phyloP scores from a whole-genome alignment of 257 asterid genomes.

The Solanum chmielewskii region DNA sequence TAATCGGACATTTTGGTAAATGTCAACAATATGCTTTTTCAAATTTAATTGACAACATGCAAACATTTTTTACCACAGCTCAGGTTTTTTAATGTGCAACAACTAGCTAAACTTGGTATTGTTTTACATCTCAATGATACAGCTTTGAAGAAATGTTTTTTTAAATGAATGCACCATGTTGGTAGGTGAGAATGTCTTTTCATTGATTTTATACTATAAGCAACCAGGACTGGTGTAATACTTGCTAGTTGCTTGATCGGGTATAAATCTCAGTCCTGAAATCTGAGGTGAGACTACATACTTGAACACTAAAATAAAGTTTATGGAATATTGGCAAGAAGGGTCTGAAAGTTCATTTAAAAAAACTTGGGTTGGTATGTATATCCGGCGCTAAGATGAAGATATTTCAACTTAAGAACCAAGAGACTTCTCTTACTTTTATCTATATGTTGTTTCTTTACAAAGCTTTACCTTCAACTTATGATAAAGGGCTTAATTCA shows the following conservation, averaged over 20 bases:
- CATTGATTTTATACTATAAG: background rate
- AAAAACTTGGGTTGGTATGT: background rate
- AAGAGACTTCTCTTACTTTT: background rate
- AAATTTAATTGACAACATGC: background rate
- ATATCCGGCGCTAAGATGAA: background rate
- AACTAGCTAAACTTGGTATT: background rate
- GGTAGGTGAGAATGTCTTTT: background rate
- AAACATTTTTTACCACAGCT: background rate
- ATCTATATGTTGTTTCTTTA: background rate
- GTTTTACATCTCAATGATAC: background rate
- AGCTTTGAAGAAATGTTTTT: background rate
- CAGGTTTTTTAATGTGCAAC: background rate
- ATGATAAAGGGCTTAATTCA: background rate
- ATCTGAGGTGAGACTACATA: background rate
- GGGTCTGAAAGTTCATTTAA: background rate
- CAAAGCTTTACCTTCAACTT: background rate
- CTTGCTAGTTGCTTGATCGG: background rate
- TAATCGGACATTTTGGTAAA: background rate
- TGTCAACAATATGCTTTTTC: background rate
- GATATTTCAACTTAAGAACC: background rate
- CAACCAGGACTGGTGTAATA: background rate
- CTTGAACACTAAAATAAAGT: background rate
- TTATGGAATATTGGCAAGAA: background rate
- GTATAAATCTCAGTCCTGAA: background rate
- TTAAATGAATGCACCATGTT: background rate